Base-by-base conservation (phyloP, 345 rosid genomes). In the Geranium brycei region DNA sequence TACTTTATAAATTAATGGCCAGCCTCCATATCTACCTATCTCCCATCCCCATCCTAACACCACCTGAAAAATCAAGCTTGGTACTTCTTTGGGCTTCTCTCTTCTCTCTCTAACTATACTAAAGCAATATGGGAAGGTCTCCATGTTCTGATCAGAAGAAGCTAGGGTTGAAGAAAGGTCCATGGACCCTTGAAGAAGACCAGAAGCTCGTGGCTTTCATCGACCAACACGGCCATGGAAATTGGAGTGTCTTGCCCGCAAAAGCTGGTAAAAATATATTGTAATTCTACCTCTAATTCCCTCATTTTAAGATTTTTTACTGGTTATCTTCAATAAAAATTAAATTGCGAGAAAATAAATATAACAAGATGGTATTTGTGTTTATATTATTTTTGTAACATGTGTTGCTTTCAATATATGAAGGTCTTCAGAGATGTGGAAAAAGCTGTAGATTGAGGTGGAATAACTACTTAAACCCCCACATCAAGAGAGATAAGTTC, bases 391-490 rank as follows among this genome's bases (percentile, higher is more conserved):
- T 23, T 23, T 23, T 23, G 28, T 23, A 23, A 23, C 28, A 2
- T 0, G 28, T 23, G 1, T 23, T 23, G 1, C 28, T 23, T 23
- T 23, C 28, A 23, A 7, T 35, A 1, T 35, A 35, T 64, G 13
- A 17, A 83, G 87, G 85, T 15, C 81, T 83, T 63, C 79, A 83
- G 57, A 75, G 87, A 73, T 83, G 87, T n/a, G 87, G 87, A 15
- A 83, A 83, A 69, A 83, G 87, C 41, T 80, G 87, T 61, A 73
- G 87, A 59, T 73, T 83, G n/a, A 65, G 87, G 69, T 83, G 87
- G 87, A 83, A 79, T 19, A 83, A 83, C 64, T 83, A 83, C 72
- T 68, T 83, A 1, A 75, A 85, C 47, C 83, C 87, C 5, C 81
- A 83, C 58, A 83, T 83, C 38, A 83, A 80, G 67, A 81, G 87